Evolutionary conservation across 1,139 yeast species (phyloP).

Genomic region (Hyphopichia wangnamkhiaoensis): DNA sequence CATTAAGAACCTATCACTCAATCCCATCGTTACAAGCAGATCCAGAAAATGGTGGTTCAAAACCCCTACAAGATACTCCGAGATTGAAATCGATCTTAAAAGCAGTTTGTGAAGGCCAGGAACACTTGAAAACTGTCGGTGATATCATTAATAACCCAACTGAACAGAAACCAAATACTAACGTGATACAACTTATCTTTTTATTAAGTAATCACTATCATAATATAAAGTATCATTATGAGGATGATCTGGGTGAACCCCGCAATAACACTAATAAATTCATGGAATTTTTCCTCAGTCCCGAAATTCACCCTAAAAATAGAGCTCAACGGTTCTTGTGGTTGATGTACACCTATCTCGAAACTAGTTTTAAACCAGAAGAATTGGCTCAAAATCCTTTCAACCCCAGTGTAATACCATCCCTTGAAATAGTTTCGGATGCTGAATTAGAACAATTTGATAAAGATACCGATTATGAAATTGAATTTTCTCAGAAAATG

Average conservation of each 20-base stretch:
- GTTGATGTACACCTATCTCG: slow-evolving; percentile 79
- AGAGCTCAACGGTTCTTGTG: slow-evolving; percentile 78
- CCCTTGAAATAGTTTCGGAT: slow-evolving; percentile 39
- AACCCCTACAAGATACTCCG: slow-evolving; percentile 93
- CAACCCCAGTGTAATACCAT: slow-evolving; percentile 53
- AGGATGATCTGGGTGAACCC: slow-evolving; percentile 15
- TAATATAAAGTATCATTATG: slow-evolving; percentile 38
- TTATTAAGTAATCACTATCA: slow-evolving; percentile 66
- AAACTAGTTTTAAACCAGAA: slow-evolving; percentile 61
- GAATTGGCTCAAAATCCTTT: slow-evolving; percentile 66
- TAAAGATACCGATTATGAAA: slow-evolving; percentile 70
- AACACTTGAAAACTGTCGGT: slow-evolving; percentile 43
- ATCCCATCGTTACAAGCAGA: slow-evolving; percentile 85
- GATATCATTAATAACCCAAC: slow-evolving; percentile 43
- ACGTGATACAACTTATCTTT: slow-evolving; percentile 73
- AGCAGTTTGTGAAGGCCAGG: slow-evolving; percentile 62
- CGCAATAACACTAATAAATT: slow-evolving; percentile 34
- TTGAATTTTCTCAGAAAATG: slow-evolving; percentile 72
- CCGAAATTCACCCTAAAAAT: slow-evolving; percentile 53
- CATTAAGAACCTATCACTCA: slow-evolving; percentile 87
- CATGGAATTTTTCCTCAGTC: slow-evolving; percentile 66
- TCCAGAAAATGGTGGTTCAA: slow-evolving; percentile 51
- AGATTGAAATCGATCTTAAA: slow-evolving; percentile 85
- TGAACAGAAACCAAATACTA: slow-evolving; percentile 45
- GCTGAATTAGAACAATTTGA: slow-evolving; percentile 51